These are phyloP conservation scores for Apiospora sp. DNA, from an alignment of 2,329 filamentous ascomycete genomes.

Conservation along the genomic window DNA sequence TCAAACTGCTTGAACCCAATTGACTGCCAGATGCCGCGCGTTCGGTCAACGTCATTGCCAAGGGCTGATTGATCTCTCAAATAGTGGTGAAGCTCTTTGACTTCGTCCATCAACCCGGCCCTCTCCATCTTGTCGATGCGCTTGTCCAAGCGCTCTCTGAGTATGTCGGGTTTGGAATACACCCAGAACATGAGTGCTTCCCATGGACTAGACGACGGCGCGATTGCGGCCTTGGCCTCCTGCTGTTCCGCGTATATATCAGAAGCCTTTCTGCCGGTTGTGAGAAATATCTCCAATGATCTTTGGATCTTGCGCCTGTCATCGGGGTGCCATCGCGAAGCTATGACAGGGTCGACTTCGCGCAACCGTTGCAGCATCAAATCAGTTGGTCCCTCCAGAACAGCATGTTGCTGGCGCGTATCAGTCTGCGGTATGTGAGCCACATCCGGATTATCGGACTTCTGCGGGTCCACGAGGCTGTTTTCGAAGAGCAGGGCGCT, in stretches of 20 bases:
- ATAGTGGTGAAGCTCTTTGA: constrained; percentile 53
- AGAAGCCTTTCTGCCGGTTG: constrained; percentile 82
- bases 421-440: constrained; percentile 42
- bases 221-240: constrained; percentile 41
- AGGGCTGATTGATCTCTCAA: constrained; percentile 44
- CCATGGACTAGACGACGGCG: constrained; percentile 46
- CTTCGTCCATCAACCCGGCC: constrained; percentile 58
- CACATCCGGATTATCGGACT: constrained; percentile 46
- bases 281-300: constrained; percentile 88
- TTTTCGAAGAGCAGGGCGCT: constrained; percentile 87
- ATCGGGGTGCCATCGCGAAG: constrained; percentile 90
- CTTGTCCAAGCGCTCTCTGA: constrained; percentile 75
- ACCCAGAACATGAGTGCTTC: constrained; percentile 85
- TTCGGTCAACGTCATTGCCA: constrained; percentile 71
- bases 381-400: constrained; percentile 76
- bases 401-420: constrained; percentile 63
- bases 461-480: constrained; percentile 58
- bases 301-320: constrained; percentile 89
- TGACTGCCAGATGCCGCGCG: constrained; percentile 91
- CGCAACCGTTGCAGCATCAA: constrained; percentile 75
- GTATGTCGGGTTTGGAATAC: constrained; percentile 72
- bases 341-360: constrained; percentile 89
- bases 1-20: constrained; percentile 96
- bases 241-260: constrained; percentile 86
- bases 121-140: constrained; percentile 87